Base-by-base conservation (phyloP, 2,329 filamentous ascomycete genomes). In the Setomelanomma holmii region DNA sequence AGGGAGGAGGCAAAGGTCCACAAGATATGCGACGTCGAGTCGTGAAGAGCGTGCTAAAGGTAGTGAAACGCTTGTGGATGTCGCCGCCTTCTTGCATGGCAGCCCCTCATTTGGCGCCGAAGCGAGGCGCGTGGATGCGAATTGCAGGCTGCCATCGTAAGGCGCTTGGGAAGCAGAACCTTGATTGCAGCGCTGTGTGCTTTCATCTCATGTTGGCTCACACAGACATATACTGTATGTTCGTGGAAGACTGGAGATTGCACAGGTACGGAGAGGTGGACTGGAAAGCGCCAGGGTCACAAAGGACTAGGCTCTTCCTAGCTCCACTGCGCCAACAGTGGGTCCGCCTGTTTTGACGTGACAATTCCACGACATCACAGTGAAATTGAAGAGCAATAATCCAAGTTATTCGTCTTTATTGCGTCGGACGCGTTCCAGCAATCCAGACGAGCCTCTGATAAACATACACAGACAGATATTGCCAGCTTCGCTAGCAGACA, bases 381-480 rank as follows among this genome's bases (percentile, higher is more conserved):
- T 49, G 59, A 46, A 36, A 40, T 23, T 24, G 51, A 14, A 33
- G 27, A 40, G 19, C n/a, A 4, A 1, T 10, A 40, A 42, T 53
- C 51, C 48, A 57, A 52, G 54, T 41, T 39, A 54, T 51, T 42
- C 59, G 57, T 60, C 58, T 55, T 63, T 58, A 63, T 66, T 68
- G 21, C 49, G 44, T 36, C 44, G 44, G 54, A 45, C 54, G 61
- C 64, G 56, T 45, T 51, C 47, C 52, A 63, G 68, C 64, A 54
- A 53, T 56, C 59, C 43, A 39, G 61, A 36, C 35, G 46, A 53
- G 60, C 53, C 53, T 53, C 60, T 47, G 45, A 49, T 61, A 69
- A 14, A 51, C 60, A 53, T 69, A 69, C 61, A 67, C 62, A 56
- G 45, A 51, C 30, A 58, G 55, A 42, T 56, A 52, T 45, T 49